Conservation (phyloP, 2,329 filamentous ascomycete genomes). For the Aspergillus hortae region DNA sequence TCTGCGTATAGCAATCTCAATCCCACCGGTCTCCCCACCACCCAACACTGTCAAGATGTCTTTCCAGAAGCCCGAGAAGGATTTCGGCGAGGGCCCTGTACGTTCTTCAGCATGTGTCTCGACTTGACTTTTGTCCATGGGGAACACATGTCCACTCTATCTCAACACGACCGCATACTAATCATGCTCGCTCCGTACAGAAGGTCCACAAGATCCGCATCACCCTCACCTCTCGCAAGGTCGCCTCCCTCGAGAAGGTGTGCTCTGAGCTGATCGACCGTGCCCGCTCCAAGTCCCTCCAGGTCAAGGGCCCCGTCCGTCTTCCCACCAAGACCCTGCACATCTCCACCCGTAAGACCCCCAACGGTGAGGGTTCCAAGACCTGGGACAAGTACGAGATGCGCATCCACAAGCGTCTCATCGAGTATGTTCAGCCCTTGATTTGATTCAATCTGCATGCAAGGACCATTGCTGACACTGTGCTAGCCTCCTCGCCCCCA, state of each 20-base stretch:
- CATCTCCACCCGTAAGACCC: constrained; percentile 98
- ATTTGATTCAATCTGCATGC: background rate
- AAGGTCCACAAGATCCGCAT: constrained; percentile 99
- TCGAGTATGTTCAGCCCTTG: constrained; percentile 62
- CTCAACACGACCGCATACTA: background rate
- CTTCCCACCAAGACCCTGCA: constrained; percentile 96
- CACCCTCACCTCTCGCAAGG: constrained; percentile 93
- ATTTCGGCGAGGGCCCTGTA: constrained; percentile 83
- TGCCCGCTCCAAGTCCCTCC: constrained; percentile 96
- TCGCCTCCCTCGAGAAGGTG: constrained; percentile 94
- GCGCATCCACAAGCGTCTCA: constrained; percentile 98
- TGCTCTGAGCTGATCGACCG: constrained; percentile 98
- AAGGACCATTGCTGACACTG: constrained; percentile 11
- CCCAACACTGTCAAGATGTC: constrained; percentile 64
- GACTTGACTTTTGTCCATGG: background rate
- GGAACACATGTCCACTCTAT: no score
- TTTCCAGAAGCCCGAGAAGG: constrained; percentile 94
- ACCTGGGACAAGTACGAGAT: constrained; percentile 99
- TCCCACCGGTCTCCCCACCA: constrained; percentile 22
- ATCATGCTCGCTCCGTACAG: constrained; percentile 37
- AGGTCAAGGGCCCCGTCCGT: constrained; percentile 96
- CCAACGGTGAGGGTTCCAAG: constrained; percentile 99
- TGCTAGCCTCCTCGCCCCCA: constrained; percentile 81
- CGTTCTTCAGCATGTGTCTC: constrained; percentile 34
- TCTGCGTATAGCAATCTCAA: constrained; percentile 16